phyloP scores from a whole-genome alignment of 108 stramenopile species.

The Bacterosira constricta region DNA sequence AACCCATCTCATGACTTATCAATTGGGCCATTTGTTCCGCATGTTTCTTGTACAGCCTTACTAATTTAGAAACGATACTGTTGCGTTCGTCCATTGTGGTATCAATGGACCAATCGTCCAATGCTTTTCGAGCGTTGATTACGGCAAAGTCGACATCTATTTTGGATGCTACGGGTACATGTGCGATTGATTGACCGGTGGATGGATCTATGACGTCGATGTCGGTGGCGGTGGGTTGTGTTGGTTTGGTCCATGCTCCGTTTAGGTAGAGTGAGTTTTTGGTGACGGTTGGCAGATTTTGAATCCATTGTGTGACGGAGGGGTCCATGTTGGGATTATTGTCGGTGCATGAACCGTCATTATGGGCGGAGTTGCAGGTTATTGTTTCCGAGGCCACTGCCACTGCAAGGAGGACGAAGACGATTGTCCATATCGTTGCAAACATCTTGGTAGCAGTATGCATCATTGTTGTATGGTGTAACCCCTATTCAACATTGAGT shows the following conservation, averaged over 20 bases:
- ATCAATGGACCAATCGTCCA: constrained; percentile 10
- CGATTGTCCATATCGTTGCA: too few species aligned
- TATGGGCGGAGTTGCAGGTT: not conserved
- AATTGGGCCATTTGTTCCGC: constrained; percentile 42
- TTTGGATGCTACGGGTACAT: constrained; percentile 5
- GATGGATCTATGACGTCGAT: constrained; percentile 39
- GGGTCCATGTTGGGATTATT: not conserved
- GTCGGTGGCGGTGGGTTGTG: not conserved
- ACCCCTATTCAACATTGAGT: too few species aligned
- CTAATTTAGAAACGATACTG: constrained; percentile 10
- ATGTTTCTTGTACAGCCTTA: constrained; percentile 1
- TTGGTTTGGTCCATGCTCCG: constrained; percentile 29
- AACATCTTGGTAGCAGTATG: too few species aligned
- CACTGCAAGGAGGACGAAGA: too few species aligned
- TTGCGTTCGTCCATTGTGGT: not conserved
- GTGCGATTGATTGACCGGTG: constrained; percentile 3
- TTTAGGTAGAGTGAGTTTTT: constrained; percentile 23
- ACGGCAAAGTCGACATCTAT: constrained; percentile 28
- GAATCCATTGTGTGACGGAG: not conserved
- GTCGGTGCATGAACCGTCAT: not conserved
- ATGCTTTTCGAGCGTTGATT: constrained; percentile 18
- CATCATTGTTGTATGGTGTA: too few species aligned
- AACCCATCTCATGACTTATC: constrained; percentile 40
- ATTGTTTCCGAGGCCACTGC: not conserved
- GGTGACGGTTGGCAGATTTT: not conserved